Evolutionary conservation across 1,284 basidiomycete species (phyloP), one percentile per base, ranked within the genome.

Genomic region (Ganoderma meredithae): DNA sequence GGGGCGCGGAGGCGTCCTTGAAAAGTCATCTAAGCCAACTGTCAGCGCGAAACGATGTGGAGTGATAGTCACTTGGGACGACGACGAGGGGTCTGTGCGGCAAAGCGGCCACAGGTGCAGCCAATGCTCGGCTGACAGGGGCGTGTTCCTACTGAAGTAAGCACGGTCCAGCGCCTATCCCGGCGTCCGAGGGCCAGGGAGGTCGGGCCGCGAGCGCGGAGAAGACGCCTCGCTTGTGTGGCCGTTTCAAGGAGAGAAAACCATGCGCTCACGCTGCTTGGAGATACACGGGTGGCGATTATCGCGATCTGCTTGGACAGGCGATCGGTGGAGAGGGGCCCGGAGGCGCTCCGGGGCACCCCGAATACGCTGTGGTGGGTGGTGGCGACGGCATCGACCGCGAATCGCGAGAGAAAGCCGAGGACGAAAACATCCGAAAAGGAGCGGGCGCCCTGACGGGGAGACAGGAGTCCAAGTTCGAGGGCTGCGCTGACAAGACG

Each of bases 241-340:
- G 31, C 31, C 25, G 53, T 55, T 55, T 55, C 53, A 55, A 55
- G 53, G 47, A 49, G 47, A 49, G 47, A 49, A 49, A 49, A 58
- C 55, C 55, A 58, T 58, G 55, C 33, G 55, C 19, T 58, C 31
- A 15, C 27, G 6, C 52, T 33, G 13, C 13, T 27, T 31, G 52
- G 33, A 55, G 53, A 33, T 58, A 12, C 39, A 31, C 33, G 31
- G 19, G 33, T 31, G 55, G 66, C 66, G 66, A 31, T 49, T 64
- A 68, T 64, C 62, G 62, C 39, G 40, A 69, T 69, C 64, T 69
- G 65, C 55, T 63, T 61, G 67, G 62, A 47, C 47, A 25, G 19
- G 40, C 61, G 64, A 69, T 69, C 67, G 64, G 67, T 69, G 61
- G 64, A 60, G 62, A 41, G 5, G 25, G 36, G 44, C 17, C 15